Conservation (phyloP, 2,329 filamentous ascomycete genomes). For the Diplocarpon rosae region DNA sequence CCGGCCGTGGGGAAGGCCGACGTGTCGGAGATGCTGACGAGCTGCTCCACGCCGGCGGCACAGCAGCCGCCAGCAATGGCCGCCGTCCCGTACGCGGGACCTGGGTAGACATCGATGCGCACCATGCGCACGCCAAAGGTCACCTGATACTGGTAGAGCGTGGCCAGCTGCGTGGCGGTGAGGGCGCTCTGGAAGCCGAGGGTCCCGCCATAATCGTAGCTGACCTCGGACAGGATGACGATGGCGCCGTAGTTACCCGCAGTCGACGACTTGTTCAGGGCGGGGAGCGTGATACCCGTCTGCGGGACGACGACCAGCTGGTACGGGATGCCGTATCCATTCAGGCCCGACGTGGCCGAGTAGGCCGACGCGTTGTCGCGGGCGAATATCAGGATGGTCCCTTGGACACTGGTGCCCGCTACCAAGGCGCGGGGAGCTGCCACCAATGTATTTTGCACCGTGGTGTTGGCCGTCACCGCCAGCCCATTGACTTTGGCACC, state of each 20-base stretch:
- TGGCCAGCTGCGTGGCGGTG: slow-evolving; percentile 43
- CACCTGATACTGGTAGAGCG: slow-evolving; percentile 45
- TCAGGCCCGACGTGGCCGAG: slow-evolving; percentile 41
- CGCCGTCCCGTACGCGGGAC: slow-evolving; percentile 34
- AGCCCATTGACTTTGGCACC: slow-evolving; percentile 11
- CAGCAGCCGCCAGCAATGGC: slow-evolving; percentile 33
- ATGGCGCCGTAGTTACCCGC: slow-evolving; percentile 50
- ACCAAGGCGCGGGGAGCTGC: slow-evolving; percentile 6
- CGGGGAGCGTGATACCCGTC: slow-evolving; percentile 38
- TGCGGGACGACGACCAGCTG: slow-evolving; percentile 44
- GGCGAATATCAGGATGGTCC: slow-evolving; percentile 45
- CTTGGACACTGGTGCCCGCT: slow-evolving; percentile 16
- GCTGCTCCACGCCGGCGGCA: slow-evolving; percentile 36
- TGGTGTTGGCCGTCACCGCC: slow-evolving; percentile 13
- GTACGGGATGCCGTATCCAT: slow-evolving; percentile 50
- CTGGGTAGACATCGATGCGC: slow-evolving; percentile 45
- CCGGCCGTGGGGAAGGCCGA: slow-evolving; percentile 43
- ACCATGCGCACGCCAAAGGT: slow-evolving; percentile 50
- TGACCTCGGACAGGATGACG: slow-evolving; percentile 29
- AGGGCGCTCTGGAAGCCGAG: slow-evolving; percentile 27
- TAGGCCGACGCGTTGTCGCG: slow-evolving; percentile 37
- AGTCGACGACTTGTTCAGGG: slow-evolving; percentile 35
- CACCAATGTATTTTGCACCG: slow-evolving; percentile 1
- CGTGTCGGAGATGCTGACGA: slow-evolving; percentile 42
- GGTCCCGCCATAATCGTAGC: slow-evolving; percentile 38